Evolutionary conservation across 129 eudicot genomes (phyloP).

Genomic region (Scalesia atractyloides): DNA sequence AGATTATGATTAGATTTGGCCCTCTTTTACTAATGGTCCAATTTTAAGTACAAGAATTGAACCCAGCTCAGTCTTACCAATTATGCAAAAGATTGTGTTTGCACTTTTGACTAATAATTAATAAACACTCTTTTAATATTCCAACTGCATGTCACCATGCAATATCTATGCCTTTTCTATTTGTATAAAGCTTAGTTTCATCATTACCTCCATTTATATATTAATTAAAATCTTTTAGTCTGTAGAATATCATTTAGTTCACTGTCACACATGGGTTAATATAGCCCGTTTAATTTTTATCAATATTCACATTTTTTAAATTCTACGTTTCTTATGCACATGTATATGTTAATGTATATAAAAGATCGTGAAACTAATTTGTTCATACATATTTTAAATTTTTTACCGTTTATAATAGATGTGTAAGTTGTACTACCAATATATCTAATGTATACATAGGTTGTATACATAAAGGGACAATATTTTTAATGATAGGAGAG

Average conservation of each 20-base stretch:
- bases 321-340: too few species aligned
- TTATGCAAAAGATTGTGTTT: constrained; percentile 43
- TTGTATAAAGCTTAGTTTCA: constrained; percentile 32
- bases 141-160: constrained; percentile 49
- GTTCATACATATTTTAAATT: too few species aligned
- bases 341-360: too few species aligned
- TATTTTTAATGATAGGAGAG: too few species aligned
- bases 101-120: constrained; percentile 31
- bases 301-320: too few species aligned
- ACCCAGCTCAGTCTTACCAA: constrained; percentile 46
- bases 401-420: too few species aligned
- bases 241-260: not conserved
- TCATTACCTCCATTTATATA: constrained; percentile 35
- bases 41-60: constrained; percentile 43
- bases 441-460: too few species aligned
- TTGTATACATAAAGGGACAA: too few species aligned
- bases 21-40: constrained; percentile 35
- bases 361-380: too few species aligned
- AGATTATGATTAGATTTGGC: constrained; percentile 28
- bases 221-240: not conserved
- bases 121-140: constrained; percentile 30
- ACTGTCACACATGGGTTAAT: too few species aligned
- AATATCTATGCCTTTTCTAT: constrained; percentile 37
- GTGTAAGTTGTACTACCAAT: too few species aligned
- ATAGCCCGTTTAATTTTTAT: too few species aligned